These are phyloP conservation scores for Monilinia aucupariae DNA, from an alignment of 2,329 filamentous ascomycete species.

Conservation along the genomic window DNA sequence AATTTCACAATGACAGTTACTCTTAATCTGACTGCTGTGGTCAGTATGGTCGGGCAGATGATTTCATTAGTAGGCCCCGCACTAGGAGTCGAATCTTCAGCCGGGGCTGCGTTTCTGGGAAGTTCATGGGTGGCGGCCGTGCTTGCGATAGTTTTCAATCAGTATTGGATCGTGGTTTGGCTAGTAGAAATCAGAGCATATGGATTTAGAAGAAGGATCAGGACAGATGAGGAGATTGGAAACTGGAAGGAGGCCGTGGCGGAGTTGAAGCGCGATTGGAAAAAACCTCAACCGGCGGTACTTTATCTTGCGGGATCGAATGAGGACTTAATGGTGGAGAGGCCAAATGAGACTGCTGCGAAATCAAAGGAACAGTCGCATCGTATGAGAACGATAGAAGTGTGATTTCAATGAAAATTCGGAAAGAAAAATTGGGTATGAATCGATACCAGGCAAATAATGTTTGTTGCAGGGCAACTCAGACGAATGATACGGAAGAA, in stretches of 20 bases:
- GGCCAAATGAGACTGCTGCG: not conserved
- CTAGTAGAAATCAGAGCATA: too few species aligned
- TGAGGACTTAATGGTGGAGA: not conserved
- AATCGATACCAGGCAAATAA: not conserved
- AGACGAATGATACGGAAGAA: not conserved
- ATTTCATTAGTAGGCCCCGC: too few species aligned
- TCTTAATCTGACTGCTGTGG: not conserved
- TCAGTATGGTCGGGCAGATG: too few species aligned
- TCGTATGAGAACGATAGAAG: not conserved
- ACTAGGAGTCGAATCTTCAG: too few species aligned
- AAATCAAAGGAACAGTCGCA: not conserved
- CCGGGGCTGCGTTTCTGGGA: too few species aligned
- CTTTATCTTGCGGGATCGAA: not conserved
- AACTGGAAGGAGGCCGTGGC: too few species aligned
- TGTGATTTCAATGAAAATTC: not conserved
- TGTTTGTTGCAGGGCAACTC: not conserved
- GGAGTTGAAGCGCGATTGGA: not conserved
- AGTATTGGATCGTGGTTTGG: too few species aligned
- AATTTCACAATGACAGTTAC: slow-evolving; percentile 3
- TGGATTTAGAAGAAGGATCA: too few species aligned
- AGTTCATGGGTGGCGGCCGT: too few species aligned
- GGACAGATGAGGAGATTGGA: too few species aligned
- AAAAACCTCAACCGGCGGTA: not conserved
- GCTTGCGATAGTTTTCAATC: too few species aligned
- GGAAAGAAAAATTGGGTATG: not conserved